Evolutionary conservation across 1,284 basidiomycete species (phyloP).

Genomic region (Heterobasidion parviporum): DNA sequence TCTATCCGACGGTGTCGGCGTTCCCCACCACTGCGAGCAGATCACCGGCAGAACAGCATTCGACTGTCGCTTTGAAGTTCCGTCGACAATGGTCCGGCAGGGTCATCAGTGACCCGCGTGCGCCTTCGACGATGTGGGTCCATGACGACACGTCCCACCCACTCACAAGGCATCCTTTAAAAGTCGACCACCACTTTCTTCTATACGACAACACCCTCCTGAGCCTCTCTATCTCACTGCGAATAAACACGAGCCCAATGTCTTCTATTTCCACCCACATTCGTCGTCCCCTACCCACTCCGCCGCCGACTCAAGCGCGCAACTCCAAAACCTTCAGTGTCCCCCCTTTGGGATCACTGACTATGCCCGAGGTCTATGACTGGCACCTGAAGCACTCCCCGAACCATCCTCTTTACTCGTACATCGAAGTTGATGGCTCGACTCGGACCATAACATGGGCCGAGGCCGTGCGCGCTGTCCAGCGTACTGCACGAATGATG

Average conservation of each 20-base stretch:
- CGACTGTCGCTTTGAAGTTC: no score
- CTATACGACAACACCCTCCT: no score
- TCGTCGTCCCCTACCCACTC: neutral
- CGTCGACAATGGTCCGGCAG: no score
- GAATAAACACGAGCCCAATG: neutral
- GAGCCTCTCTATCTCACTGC: no score
- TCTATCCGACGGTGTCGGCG: no score
- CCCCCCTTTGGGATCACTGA: neutral
- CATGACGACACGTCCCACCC: no score
- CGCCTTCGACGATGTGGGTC: no score
- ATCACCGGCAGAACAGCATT: no score
- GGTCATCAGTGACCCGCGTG: no score
- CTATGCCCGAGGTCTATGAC: conserved; percentile 18
- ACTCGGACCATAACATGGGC: conserved; percentile 14
- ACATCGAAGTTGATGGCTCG: conserved; percentile 4
- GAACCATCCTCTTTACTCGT: conserved; percentile 17
- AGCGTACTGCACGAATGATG: conserved; percentile 16
- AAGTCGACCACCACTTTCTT: no score
- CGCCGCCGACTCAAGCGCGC: neutral
- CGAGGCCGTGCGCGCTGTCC: conserved; percentile 15
- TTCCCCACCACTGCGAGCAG: no score
- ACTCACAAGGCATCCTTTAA: no score
- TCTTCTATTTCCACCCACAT: neutral
- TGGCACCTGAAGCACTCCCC: conserved; percentile 16
- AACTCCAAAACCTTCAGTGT: neutral